Conservation (phyloP, 2,329 filamentous ascomycete species). For the Diaporthe destruens region DNA sequence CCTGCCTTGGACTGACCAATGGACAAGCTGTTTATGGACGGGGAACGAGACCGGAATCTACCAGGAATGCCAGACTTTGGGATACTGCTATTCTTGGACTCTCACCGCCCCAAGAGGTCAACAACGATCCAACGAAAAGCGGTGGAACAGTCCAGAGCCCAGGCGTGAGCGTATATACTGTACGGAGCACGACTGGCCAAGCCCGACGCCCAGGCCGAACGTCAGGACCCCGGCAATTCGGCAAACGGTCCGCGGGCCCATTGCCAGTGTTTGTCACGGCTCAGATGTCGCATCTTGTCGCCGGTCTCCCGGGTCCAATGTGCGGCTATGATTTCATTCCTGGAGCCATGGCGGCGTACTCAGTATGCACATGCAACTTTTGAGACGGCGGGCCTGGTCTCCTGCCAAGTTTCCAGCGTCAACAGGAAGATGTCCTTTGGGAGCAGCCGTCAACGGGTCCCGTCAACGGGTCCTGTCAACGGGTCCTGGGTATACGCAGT, state of each 20-base stretch:
- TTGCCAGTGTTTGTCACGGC: neutral
- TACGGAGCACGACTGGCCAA: conserved; percentile 17
- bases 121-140: conserved; percentile 23
- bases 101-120: conserved; percentile 21
- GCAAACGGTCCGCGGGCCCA: conserved; percentile 17
- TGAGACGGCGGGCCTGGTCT: neutral
- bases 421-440: conserved; percentile 22
- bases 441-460: conserved; percentile 21
- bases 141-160: conserved; percentile 23
- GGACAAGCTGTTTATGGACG: neutral
- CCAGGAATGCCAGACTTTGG: conserved; percentile 13
- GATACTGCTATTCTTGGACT: conserved; percentile 21
- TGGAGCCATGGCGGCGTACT: neutral
- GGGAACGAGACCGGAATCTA: conserved; percentile 15
- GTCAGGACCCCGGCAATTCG: conserved; percentile 27
- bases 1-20: conserved; percentile 11
- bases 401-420: conserved; percentile 30
- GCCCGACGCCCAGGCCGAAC: conserved; percentile 20
- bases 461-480: conserved; percentile 24
- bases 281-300: neutral
- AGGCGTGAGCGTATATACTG: conserved; percentile 16
- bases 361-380: no score
- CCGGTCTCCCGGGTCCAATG: neutral
- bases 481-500: no score
- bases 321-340: conserved; percentile 29